Conservation (phyloP, 306 rosid species). For the Glycine tomentella region DNA sequence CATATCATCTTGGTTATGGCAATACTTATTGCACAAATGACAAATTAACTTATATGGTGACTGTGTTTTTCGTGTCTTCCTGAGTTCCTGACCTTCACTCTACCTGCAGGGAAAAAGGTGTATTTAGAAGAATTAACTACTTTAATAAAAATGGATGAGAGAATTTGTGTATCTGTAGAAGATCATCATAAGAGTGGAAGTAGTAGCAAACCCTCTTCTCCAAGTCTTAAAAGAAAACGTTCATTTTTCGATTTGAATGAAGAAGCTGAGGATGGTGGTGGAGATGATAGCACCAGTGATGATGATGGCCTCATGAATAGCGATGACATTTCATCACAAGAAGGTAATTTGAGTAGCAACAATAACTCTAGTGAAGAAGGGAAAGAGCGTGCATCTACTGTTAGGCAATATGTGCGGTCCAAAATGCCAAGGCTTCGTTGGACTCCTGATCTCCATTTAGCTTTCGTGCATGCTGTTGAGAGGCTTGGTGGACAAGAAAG, state of each 20-base stretch:
- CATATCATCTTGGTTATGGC: slow-evolving; percentile 16
- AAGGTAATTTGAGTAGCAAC: slow-evolving; percentile 8
- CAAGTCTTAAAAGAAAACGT: slow-evolving; percentile 52
- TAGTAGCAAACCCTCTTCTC: slow-evolving; percentile 36
- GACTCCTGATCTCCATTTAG: slow-evolving; percentile 90
- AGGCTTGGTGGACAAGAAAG: slow-evolving; percentile 91
- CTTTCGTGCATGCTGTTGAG: slow-evolving; percentile 86
- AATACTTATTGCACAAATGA: not conserved
- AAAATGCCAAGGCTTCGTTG: slow-evolving; percentile 95
- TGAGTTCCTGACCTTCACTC: slow-evolving; percentile 11
- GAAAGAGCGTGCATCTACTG: slow-evolving; percentile 52
- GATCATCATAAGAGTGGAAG: slow-evolving; percentile 44
- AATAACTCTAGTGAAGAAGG: slow-evolving; percentile 49
- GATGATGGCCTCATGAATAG: not conserved
- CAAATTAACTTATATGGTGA: not conserved
- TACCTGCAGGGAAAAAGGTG: slow-evolving; percentile 42
- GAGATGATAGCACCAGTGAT: slow-evolving; percentile 20
- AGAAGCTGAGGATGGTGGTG: slow-evolving; percentile 51
- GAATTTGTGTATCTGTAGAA: slow-evolving; percentile 42
- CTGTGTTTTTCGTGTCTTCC: not conserved
- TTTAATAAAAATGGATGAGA: slow-evolving; percentile 50
- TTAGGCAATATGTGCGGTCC: slow-evolving; percentile 80
- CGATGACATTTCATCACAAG: slow-evolving; percentile 44
- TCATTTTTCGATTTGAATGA: slow-evolving; percentile 65
- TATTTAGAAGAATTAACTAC: slow-evolving; percentile 5